Conservation (phyloP, 1,284 basidiomycete genomes). For the Austroboletus novae-zelandiae region DNA sequence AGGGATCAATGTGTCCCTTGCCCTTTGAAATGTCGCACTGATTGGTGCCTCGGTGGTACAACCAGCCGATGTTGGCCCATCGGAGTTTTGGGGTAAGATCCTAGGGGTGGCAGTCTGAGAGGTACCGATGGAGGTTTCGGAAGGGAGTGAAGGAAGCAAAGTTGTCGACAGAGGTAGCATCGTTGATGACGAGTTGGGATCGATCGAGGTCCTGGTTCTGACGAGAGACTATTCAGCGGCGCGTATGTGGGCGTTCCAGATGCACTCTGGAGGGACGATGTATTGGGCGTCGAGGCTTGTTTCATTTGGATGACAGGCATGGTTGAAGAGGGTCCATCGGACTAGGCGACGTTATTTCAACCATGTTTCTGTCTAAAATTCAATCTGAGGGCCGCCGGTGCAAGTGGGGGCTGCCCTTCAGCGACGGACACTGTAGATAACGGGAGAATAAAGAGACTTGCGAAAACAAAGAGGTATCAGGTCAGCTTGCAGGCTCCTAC, state of each 20-base stretch:
- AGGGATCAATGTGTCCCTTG: constrained; percentile 58
- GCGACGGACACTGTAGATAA: too few relatives aligned
- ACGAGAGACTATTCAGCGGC: constrained; percentile 35
- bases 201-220: constrained; percentile 37
- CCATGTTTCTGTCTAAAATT: too few relatives aligned
- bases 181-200: constrained; percentile 44
- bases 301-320: constrained; percentile 77
- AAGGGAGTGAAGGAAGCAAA: constrained; percentile 44
- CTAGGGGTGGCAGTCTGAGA: constrained; percentile 43
- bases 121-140: constrained; percentile 57
- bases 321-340: constrained; percentile 67
- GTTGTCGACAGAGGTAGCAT: constrained; percentile 53
- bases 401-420: too few relatives aligned
- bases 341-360: constrained; percentile 64
- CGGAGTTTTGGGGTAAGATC: constrained; percentile 70
- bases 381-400: too few relatives aligned
- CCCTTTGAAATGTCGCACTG: constrained; percentile 81
- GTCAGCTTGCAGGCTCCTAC: too few relatives aligned
- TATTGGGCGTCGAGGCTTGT: constrained; percentile 89
- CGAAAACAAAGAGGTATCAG: too few relatives aligned
- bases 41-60: constrained; percentile 91
- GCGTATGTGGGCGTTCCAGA: constrained; percentile 65
- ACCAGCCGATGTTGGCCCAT: constrained; percentile 93
- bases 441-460: too few relatives aligned
- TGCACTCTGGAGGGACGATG: constrained; percentile 60